A percentile compares a stretch with the other conserved stretches of the same genome.
These are phyloP conservation scores for Digitaria exilis DNA, from an alignment of 202 grass and related monocot species.

Conservation along the genomic window DNA sequence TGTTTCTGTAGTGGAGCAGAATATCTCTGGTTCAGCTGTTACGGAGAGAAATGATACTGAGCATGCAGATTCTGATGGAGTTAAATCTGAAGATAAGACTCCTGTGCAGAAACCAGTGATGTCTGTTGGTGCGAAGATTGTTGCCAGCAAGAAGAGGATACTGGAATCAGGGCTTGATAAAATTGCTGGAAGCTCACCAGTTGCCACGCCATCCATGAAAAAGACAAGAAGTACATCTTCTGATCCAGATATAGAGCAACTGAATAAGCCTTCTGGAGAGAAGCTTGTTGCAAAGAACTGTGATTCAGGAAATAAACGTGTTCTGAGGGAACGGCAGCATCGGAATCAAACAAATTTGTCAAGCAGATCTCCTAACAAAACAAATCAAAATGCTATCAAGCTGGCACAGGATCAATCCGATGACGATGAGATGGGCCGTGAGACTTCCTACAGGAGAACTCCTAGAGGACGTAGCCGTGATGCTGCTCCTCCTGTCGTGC, in stretches of 20 bases:
- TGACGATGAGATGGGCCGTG: conserved; percentile 31
- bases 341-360: conserved; percentile 28
- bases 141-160: conserved; percentile 55
- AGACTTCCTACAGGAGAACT: conserved; percentile 43
- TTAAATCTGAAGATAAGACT: conserved; percentile 56
- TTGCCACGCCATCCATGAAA: conserved; percentile 44
- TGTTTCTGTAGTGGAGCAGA: conserved; percentile 46
- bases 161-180: conserved; percentile 49
- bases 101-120: conserved; percentile 32
- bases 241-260: conserved; percentile 35
- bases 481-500: conserved; percentile 24
- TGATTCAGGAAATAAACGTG: conserved; percentile 39
- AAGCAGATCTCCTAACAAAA: conserved; percentile 25
- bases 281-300: conserved; percentile 29
- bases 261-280: conserved; percentile 47
- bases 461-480: conserved; percentile 17
- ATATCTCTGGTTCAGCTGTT: conserved; percentile 47
- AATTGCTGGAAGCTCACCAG: conserved; percentile 42
- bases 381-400: conserved; percentile 31
- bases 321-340: conserved; percentile 18
- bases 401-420: conserved; percentile 37
- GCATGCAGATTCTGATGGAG: conserved; percentile 59
- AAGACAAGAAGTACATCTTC: conserved; percentile 44
- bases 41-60: conserved; percentile 60
- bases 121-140: conserved; percentile 53